Evolutionary conservation across 2,329 filamentous ascomycete species (phyloP), one percentile per base, ranked within the genome.

Genomic region (Ceratocystis albifundus): DNA sequence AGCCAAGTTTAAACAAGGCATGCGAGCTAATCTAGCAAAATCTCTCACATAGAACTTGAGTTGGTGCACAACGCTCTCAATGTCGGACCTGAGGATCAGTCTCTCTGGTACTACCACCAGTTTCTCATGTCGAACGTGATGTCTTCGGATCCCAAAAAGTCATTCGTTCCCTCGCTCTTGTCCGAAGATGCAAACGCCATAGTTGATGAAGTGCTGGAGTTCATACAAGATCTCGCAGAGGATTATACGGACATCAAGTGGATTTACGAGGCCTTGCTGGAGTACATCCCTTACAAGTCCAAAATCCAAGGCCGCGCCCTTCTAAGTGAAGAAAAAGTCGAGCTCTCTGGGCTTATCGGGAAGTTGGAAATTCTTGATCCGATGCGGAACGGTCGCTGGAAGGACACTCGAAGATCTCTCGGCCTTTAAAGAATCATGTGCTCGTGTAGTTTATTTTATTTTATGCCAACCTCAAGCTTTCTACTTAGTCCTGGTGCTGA

Each of bases 101-200:
- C 91, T 20, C 80, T 96, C 4, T 99, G 94, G 92, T 96, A 95
- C 75, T 97, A 99, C 73, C 91, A 97, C 74, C 88, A 94, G 71
- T 96, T 88, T 72, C 78, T 96, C 67, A 85, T 96, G 77, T 82
- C 85, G 68, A 88, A 86, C 72, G 78, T 88, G 71, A 78, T 81
- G 64, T 80, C 78, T 71, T 77, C 76, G 62, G 77, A 74, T 15
- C 76, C 78, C 15, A 73, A 77, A 2, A 77, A 80, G 22, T 82
- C 82, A 8, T 88, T 96, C 70, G 82, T 86, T 15, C 84, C 84
- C 0, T 79, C 83, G 46, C 76, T 96, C 36, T 80, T 80, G 1
- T 73, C 78, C 4, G 76, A 81, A 7, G 84, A 93, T 66, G 84
- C 88, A 61, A 74, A 84, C 44, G 74, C 78, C 2, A 91, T 92